Conservation (phyloP, 2,329 filamentous ascomycete species). For the Aureobasidium mangrovei region DNA sequence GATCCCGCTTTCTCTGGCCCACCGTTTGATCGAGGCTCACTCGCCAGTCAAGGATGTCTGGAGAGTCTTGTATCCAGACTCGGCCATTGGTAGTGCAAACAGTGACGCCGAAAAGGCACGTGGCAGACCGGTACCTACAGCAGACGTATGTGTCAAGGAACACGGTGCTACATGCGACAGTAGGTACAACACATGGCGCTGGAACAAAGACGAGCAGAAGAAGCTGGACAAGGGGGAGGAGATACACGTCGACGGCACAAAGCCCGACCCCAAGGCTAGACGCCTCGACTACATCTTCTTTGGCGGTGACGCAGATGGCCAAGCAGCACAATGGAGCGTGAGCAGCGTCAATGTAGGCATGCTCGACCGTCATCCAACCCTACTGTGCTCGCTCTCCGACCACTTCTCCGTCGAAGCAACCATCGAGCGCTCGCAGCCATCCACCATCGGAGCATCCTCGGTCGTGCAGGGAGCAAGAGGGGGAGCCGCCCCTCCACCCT, state of each 20-base stretch:
- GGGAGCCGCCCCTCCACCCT: neutral
- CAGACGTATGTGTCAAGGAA: slow-evolving; percentile 64
- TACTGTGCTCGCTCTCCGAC: slow-evolving; percentile 83
- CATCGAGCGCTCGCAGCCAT: slow-evolving; percentile 33
- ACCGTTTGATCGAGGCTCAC: slow-evolving; percentile 71
- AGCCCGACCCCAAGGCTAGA: slow-evolving; percentile 66
- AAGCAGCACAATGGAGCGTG: slow-evolving; percentile 55
- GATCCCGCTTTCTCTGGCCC: slow-evolving; percentile 76
- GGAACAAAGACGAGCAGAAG: slow-evolving; percentile 64
- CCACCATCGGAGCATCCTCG: neutral
- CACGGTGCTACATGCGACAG: slow-evolving; percentile 87
- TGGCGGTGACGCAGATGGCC: slow-evolving; percentile 31
- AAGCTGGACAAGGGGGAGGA: slow-evolving; percentile 56
- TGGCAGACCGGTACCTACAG: slow-evolving; percentile 60
- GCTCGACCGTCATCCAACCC: slow-evolving; percentile 67
- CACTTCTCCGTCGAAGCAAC: slow-evolving; percentile 88
- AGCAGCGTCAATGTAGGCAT: slow-evolving; percentile 65
- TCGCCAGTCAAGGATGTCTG: slow-evolving; percentile 74
- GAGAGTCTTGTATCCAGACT: slow-evolving; percentile 75
- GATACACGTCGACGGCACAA: slow-evolving; percentile 55
- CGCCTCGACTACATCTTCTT: slow-evolving; percentile 93
- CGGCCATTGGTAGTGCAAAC: slow-evolving; percentile 65
- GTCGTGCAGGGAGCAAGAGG: neutral
- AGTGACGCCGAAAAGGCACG: slow-evolving; percentile 59
- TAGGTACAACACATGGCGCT: slow-evolving; percentile 86